A percentile compares a stretch with the other conserved stretches of the same genome.
Conservation (phyloP, 2,329 filamentous ascomycete species). For the Hypocrella siamensis region DNA sequence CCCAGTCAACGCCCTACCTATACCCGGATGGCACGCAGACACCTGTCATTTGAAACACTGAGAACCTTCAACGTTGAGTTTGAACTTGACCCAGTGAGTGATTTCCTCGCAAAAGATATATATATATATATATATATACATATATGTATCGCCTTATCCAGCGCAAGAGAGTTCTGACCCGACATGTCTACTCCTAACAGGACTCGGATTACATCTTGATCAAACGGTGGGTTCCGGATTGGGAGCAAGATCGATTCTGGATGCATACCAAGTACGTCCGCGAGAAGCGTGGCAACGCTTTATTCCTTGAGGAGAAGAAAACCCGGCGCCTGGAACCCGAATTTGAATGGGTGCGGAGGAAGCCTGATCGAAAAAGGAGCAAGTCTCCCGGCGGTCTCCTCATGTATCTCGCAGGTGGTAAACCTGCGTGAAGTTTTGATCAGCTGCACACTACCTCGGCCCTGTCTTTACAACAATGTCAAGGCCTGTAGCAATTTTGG, state of each 20-base stretch:
- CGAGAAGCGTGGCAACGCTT: slow-evolving; percentile 32
- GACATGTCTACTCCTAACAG: slow-evolving; percentile 21
- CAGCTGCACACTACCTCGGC: background rate
- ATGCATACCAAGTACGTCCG: slow-evolving; percentile 51
- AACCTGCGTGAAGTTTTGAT: background rate
- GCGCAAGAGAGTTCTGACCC: no score
- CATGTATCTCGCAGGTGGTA: slow-evolving; percentile 39
- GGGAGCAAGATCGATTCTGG: slow-evolving; percentile 58
- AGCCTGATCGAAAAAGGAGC: slow-evolving; percentile 35
- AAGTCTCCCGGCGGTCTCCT: slow-evolving; percentile 36
- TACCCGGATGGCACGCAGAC: slow-evolving; percentile 45
- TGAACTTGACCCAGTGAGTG: slow-evolving; percentile 37
- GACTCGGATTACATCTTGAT: slow-evolving; percentile 59
- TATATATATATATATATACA: no score
- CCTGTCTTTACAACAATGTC: no score
- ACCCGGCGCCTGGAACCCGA: slow-evolving; percentile 27
- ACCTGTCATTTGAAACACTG: slow-evolving; percentile 47
- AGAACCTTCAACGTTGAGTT: slow-evolving; percentile 39
- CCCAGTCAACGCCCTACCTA: slow-evolving; percentile 33
- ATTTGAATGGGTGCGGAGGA: slow-evolving; percentile 43
- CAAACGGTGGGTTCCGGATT: slow-evolving; percentile 56
- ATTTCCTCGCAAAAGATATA: no score
- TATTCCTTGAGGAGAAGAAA: slow-evolving; percentile 31
- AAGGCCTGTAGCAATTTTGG: no score
- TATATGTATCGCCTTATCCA: no score